phyloP scores from a whole-genome alignment of 441 rosid species.

The Jatropha multifida region DNA sequence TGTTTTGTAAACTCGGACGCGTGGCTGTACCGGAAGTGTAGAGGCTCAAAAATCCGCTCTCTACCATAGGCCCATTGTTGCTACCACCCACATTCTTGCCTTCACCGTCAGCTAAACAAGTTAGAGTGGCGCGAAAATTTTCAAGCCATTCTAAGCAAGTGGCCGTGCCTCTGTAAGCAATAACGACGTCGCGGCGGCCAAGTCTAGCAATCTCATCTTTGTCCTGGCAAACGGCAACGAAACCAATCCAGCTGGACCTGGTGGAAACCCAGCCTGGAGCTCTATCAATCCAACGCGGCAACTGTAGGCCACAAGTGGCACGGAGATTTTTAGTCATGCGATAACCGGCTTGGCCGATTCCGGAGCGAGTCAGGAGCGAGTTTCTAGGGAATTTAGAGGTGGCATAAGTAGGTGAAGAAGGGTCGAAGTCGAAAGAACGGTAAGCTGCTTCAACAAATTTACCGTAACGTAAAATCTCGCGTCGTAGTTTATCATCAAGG shows the following conservation, averaged over 20 bases:
- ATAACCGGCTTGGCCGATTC: slow-evolving; percentile 56
- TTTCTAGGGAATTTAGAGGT: slow-evolving; percentile 45
- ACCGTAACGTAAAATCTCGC: slow-evolving; percentile 74
- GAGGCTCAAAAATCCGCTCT: slow-evolving; percentile 69
- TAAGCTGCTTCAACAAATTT: slow-evolving; percentile 67
- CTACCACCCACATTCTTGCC: neutral
- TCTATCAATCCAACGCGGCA: slow-evolving; percentile 62
- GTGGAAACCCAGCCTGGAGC: slow-evolving; percentile 55
- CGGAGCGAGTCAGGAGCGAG: slow-evolving; percentile 43
- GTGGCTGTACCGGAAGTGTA: slow-evolving; percentile 49
- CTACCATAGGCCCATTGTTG: slow-evolving; percentile 59
- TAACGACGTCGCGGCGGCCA: slow-evolving; percentile 72
- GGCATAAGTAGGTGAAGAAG: slow-evolving; percentile 57
- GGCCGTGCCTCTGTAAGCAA: slow-evolving; percentile 68
- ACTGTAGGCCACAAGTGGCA: slow-evolving; percentile 57
- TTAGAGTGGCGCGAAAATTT: slow-evolving; percentile 63
- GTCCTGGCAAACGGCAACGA: slow-evolving; percentile 80
- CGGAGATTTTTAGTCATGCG: slow-evolving; percentile 51
- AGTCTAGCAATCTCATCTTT: slow-evolving; percentile 63
- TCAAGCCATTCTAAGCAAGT: slow-evolving; percentile 81
- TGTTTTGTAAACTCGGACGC: slow-evolving; percentile 47
- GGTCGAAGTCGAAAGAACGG: slow-evolving; percentile 63
- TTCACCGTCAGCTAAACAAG: slow-evolving; percentile 32
- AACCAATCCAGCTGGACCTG: slow-evolving; percentile 79
- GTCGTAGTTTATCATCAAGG: slow-evolving; percentile 52